Evolutionary conservation across 192 early-diverging fungal genomes (phyloP).

Genomic region (Gonapodya sp.): DNA sequence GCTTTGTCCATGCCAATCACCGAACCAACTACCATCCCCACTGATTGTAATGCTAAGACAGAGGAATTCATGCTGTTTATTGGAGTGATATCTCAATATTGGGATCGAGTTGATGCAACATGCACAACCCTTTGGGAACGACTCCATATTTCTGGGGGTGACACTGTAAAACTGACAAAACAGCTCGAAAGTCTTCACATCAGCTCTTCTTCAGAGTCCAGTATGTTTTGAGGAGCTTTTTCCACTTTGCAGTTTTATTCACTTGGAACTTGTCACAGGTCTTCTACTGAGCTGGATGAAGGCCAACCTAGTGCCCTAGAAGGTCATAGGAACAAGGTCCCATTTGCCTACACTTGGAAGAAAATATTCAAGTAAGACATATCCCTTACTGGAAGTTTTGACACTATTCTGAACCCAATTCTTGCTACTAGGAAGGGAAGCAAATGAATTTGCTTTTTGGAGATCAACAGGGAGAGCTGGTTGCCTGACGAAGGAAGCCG

Average conservation of each 20-base stretch:
- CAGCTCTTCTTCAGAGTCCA: conserved; percentile 1
- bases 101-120: background rate
- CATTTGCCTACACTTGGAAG: background rate
- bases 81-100: background rate
- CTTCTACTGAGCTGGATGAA: background rate
- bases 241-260: conserved; percentile 1
- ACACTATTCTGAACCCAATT: conserved; percentile 2
- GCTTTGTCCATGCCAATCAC: conserved; percentile 1
- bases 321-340: conserved; percentile 1
- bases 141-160: background rate
- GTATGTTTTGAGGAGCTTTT: background rate
- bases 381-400: background rate
- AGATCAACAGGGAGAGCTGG: background rate
- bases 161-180: background rate
- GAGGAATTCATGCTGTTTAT: background rate
- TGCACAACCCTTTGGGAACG: background rate
- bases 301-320: background rate
- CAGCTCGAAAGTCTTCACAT: background rate
- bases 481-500: background rate
- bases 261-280: background rate
- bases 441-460: conserved; percentile 1
- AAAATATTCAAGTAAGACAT: conserved; percentile 2
- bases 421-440: conserved; percentile 1
- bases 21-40: background rate
- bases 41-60: background rate